These are phyloP conservation scores for Ordospora colligata DNA, from an alignment of 371 early-diverging fungal genomes.

Conservation along the genomic window DNA sequence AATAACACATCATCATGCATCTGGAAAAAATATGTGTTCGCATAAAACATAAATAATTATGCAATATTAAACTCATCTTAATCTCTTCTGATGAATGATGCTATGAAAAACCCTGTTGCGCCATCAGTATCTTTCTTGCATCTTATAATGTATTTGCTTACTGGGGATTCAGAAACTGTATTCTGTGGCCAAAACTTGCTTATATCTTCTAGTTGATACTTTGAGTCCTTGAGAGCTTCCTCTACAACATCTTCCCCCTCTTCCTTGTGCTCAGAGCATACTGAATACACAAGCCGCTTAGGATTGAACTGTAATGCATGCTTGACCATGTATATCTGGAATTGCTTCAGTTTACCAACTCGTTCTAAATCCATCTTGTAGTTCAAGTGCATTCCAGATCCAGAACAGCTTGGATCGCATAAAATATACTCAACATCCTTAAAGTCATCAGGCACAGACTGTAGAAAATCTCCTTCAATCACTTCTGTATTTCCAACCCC, in stretches of 20 bases:
- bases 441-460: slow-evolving; percentile 60
- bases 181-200: slow-evolving; percentile 62
- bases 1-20: too few relatives aligned
- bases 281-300: slow-evolving; percentile 76
- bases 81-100: slow-evolving; percentile 42
- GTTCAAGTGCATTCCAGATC: slow-evolving; percentile 69
- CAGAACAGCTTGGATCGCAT: slow-evolving; percentile 92
- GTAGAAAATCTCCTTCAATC: slow-evolving; percentile 45
- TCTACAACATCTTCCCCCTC: slow-evolving; percentile 88
- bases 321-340: slow-evolving; percentile 54
- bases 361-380: slow-evolving; percentile 64
- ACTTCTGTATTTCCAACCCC: slow-evolving; percentile 69
- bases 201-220: slow-evolving; percentile 61
- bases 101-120: slow-evolving; percentile 53
- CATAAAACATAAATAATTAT: background rate
- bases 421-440: slow-evolving; percentile 72
- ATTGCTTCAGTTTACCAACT: slow-evolving; percentile 61
- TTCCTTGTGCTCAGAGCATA: slow-evolving; percentile 78
- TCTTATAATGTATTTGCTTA: slow-evolving; percentile 45
- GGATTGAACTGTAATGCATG: slow-evolving; percentile 64
- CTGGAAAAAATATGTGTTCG: too few relatives aligned
- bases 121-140: slow-evolving; percentile 16
- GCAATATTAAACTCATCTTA: background rate
- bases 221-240: slow-evolving; percentile 44
- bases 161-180: slow-evolving; percentile 34